Evolutionary conservation across 2,329 filamentous ascomycete genomes (phyloP), one percentile per base, ranked within the genome.

Genomic region (Madurella fahalii): DNA sequence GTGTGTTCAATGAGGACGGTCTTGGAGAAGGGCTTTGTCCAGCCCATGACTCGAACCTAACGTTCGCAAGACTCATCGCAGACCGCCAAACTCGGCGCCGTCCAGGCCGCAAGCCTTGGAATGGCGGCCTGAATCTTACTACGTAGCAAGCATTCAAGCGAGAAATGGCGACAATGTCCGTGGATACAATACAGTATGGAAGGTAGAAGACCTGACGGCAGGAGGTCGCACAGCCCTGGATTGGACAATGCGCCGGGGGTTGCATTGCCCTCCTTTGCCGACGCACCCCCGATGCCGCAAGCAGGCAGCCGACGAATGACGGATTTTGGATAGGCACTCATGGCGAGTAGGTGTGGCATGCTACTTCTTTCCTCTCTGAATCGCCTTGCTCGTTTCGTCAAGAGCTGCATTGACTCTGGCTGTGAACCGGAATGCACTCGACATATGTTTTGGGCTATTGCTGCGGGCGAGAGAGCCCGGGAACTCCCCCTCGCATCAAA

Each of bases 401-500:
- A 44, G 31, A 42, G 41, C 40, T 58, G 55, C 58, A 56, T 59
- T 52, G 49, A 53, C 43, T 31, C 25, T 49, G 47, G 18, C 37
- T 31, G n/a, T 42, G 20, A 18, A 20, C n/a, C 20, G 42, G 25
- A 25, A 25, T 25, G 25, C 25, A 25, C 25, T 25, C 46, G 43
- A 43, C 31, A 25, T 41, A 37, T 45, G 40, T 47, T 51, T 45
- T 52, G 50, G 40, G 13, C 32, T 20, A 32, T 20, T 4, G 15
- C 13, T 30, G 32, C 16, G 17, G 8, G 32, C 42, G 43, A 39
- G 12, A 51, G 18, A 39, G 34, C 30, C 41, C 37, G 25, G 5
- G 11, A 32, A 25, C 2, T 17, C 2, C 44, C 49, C 49, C 49
- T 48, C 56, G 41, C 39, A 5, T 52, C 53, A 50, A 53, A 56